These are phyloP conservation scores for Bremia lactucae DNA, from an alignment of 352 stramenopile genomes.

Conservation along the genomic window DNA sequence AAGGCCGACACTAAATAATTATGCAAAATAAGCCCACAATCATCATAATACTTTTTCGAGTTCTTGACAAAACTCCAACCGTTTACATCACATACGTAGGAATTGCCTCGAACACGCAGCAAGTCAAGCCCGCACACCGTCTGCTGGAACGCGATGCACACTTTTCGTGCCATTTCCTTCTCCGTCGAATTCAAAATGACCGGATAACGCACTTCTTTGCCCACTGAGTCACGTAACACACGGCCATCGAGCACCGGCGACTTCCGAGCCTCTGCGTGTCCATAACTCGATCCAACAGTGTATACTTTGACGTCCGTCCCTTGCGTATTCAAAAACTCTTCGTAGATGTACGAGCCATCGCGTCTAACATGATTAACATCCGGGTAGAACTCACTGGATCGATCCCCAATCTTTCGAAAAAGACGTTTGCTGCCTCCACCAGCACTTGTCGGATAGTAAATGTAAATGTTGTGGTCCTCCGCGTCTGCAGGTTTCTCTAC, in stretches of 20 bases:
- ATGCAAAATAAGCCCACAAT: conserved; percentile 92
- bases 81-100: conserved; percentile 99
- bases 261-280: conserved; percentile 98
- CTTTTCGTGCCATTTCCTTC: conserved; percentile 96
- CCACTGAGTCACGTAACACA: conserved; percentile 89
- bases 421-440: conserved; percentile 97
- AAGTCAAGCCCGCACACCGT: conserved; percentile 99
- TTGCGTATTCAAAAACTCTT: conserved; percentile 98
- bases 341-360: conserved; percentile 94
- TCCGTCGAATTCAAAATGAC: conserved; percentile 97
- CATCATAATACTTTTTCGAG: conserved; percentile 98
- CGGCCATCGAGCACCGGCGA: conserved; percentile 95
- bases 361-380: conserved; percentile 93
- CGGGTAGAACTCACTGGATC: conserved; percentile 93
- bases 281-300: conserved; percentile 97
- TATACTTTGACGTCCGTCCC: conserved; percentile 99
- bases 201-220: conserved; percentile 98
- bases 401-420: conserved; percentile 96
- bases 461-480: conserved; percentile 99
- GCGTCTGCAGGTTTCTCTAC: conserved; percentile 99
- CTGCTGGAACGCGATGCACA: conserved; percentile 94
- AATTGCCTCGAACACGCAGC: conserved; percentile 85
- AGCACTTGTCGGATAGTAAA: conserved; percentile 97
- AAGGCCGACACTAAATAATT: conserved; percentile 81
- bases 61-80: conserved; percentile 99